These are phyloP conservation scores for Sisymbrium irio DNA, from an alignment of 345 rosid genomes.

Conservation along the genomic window DNA sequence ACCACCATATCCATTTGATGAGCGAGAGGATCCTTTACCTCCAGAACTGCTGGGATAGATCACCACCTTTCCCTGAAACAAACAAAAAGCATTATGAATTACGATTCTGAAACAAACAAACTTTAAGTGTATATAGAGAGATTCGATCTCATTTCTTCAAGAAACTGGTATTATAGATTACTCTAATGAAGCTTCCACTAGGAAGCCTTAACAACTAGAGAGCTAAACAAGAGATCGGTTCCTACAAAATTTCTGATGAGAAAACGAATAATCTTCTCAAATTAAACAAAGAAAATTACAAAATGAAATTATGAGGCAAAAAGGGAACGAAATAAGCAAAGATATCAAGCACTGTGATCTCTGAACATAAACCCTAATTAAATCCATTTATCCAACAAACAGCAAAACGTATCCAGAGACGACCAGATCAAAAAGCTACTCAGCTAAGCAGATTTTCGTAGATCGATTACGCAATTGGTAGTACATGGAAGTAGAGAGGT, in stretches of 20 bases:
- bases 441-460: conserved; percentile 15
- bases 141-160: background rate
- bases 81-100: background rate
- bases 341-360: background rate
- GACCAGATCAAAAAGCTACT: background rate
- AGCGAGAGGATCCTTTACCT: conserved; percentile 49
- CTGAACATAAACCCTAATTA: conserved; percentile 5
- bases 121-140: background rate
- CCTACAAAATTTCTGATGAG: background rate
- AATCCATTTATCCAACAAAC: background rate
- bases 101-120: background rate
- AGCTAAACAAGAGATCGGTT: background rate
- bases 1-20: background rate
- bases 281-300: background rate
- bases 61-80: conserved; percentile 77
- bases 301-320: background rate
- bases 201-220: background rate
- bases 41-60: conserved; percentile 88
- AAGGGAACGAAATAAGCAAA: background rate
- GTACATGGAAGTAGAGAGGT: background rate
- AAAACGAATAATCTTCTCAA: background rate
- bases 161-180: too few species aligned
- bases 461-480: background rate
- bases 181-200: background rate
- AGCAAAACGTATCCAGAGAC: background rate